These are phyloP conservation scores for Cystoderma amianthinum DNA, from an alignment of 768 basidiomycete species.

Conservation along the genomic window DNA sequence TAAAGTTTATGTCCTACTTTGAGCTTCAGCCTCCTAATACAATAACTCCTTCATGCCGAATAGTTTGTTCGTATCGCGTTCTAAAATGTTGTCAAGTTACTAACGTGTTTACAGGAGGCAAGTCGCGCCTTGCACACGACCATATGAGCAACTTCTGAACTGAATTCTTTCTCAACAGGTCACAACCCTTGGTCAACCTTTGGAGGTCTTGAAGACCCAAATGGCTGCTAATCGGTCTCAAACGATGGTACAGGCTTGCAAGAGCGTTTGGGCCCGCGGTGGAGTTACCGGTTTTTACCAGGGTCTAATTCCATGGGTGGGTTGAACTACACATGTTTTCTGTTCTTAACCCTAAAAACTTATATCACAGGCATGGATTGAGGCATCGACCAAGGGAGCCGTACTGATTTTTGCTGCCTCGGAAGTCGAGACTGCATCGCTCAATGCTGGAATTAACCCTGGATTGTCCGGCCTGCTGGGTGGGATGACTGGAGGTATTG, in stretches of 20 bases:
- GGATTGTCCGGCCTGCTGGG: conserved; percentile 86
- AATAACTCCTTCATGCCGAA: conserved; percentile 2
- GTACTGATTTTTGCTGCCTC: conserved; percentile 95
- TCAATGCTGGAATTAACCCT: conserved; percentile 65
- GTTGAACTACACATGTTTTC: too few species aligned
- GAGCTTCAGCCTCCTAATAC: conserved; percentile 1
- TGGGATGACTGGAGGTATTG: conserved; percentile 96
- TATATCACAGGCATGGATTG: conserved; percentile 95
- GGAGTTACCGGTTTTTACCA: conserved; percentile 91
- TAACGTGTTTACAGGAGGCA: conserved; percentile 55
- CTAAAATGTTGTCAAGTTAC: conserved; percentile 2
- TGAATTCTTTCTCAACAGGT: conserved; percentile 47
- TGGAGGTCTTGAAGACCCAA: conserved; percentile 98
- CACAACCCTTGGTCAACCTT: conserved; percentile 94
- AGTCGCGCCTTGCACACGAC: conserved; percentile 22
- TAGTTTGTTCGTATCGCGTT: conserved; percentile 44
- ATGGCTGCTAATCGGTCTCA: conserved; percentile 98
- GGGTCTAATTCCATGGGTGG: conserved; percentile 97
- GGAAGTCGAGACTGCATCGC: conserved; percentile 75
- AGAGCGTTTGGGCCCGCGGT: conserved; percentile 87
- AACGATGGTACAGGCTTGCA: conserved; percentile 80
- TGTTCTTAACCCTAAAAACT: conserved; percentile 1
- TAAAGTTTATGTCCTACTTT: conserved; percentile 35
- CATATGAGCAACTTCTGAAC: not conserved
- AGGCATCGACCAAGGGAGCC: conserved; percentile 96